These are phyloP conservation scores for Trichoderma erinaceum DNA, from an alignment of 495 filamentous ascomycete species.

Conservation along the genomic window DNA sequence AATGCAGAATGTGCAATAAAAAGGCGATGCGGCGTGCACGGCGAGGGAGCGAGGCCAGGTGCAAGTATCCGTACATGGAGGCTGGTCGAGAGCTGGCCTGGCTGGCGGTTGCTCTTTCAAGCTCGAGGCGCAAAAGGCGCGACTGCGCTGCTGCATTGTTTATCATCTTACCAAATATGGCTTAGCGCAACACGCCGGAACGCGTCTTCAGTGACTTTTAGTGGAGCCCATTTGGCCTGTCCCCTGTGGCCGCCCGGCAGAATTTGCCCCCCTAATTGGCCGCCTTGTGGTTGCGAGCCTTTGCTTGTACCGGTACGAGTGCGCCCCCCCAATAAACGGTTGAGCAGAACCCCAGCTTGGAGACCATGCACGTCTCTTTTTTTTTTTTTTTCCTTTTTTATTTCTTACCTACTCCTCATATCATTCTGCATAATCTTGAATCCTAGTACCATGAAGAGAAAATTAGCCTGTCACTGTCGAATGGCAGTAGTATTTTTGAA, in stretches of 20 bases:
- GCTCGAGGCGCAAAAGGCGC: conserved; percentile 1
- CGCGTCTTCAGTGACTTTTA: neutral
- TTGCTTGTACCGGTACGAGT: neutral
- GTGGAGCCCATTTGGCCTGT: neutral
- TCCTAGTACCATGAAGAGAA: too few species aligned
- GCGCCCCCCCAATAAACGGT: too few species aligned
- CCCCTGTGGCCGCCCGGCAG: neutral
- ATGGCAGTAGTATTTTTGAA: too few species aligned
- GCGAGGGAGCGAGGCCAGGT: neutral
- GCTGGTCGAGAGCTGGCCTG: neutral
- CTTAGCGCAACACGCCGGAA: conserved; percentile 6
- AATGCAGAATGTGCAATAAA: neutral
- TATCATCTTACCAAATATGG: neutral
- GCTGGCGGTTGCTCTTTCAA: neutral
- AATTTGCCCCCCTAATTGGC: neutral
- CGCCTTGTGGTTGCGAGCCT: too few species aligned
- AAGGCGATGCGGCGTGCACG: neutral
- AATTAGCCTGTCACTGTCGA: too few species aligned
- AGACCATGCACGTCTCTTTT: too few species aligned
- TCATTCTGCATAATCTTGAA: too few species aligned
- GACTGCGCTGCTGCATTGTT: conserved; percentile 13
- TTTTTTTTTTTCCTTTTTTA: too few species aligned
- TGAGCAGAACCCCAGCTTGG: too few species aligned
- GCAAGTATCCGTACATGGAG: neutral
- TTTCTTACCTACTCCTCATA: too few species aligned